Percentiles rank a stretch among this genome's conserved stretches.
phyloP scores from a whole-genome alignment of 108 stramenopile species.

The Pinguiococcus pyrenoidosus region DNA sequence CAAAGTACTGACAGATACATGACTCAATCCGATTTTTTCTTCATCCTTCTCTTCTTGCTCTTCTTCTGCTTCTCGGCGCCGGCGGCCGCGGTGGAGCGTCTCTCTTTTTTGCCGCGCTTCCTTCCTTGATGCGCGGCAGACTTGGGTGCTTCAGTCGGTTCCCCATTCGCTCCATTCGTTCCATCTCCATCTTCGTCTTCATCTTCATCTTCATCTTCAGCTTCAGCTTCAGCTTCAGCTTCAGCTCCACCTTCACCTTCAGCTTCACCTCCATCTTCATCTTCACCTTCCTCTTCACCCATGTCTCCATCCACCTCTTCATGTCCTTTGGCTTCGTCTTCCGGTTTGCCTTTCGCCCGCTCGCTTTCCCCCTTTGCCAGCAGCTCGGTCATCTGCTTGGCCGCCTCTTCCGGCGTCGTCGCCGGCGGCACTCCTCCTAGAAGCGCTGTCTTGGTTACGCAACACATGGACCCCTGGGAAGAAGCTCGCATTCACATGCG shows the following conservation, averaged over 20 bases:
- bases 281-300: not conserved
- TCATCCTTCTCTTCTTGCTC: too few relatives aligned
- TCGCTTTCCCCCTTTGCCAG: not conserved
- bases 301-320: not conserved
- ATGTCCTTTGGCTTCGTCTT: not conserved
- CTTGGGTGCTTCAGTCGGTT: too few relatives aligned
- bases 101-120: too few relatives aligned
- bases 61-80: too few relatives aligned
- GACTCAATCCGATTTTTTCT: too few relatives aligned
- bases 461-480: too few relatives aligned
- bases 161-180: not conserved
- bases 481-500: too few relatives aligned
- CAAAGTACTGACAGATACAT: too few relatives aligned
- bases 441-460: too few relatives aligned
- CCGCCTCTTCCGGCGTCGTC: not conserved
- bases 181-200: not conserved
- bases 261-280: not conserved
- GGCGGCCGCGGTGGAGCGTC: too few relatives aligned
- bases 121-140: too few relatives aligned
- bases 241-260: not conserved
- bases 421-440: too few relatives aligned
- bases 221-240: not conserved
- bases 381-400: not conserved
- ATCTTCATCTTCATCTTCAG: not conserved
- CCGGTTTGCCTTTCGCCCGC: not conserved